phyloP scores from a whole-genome alignment of 192 early-diverging fungal species.

The Cetraspora pellucida region DNA sequence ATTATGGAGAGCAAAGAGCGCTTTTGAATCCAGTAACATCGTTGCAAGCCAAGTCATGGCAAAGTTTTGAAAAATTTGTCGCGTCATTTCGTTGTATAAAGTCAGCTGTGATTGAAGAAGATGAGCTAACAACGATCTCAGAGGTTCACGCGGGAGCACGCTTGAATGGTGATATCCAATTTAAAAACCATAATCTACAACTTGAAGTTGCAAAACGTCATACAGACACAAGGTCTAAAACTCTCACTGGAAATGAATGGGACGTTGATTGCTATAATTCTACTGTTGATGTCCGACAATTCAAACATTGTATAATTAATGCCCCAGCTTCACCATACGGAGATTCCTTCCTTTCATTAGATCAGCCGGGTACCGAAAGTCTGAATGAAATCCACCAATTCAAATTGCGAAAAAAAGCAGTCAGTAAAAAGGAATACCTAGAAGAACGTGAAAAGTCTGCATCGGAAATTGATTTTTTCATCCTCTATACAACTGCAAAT shows the following conservation, averaged over 20 bases:
- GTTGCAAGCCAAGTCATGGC: constrained; percentile 17
- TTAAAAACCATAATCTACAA: constrained; percentile 24
- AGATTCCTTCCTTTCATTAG: constrained; percentile 34
- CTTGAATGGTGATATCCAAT: constrained; percentile 23
- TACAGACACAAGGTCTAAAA: constrained; percentile 31
- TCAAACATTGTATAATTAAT: constrained; percentile 29
- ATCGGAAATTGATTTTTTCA: constrained; percentile 41
- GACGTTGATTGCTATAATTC: constrained; percentile 24
- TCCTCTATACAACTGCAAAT: constrained; percentile 35
- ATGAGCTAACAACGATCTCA: constrained; percentile 13
- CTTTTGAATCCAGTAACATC: neutral
- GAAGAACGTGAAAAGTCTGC: constrained; percentile 35
- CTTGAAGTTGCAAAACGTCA: constrained; percentile 26
- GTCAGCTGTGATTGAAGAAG: constrained; percentile 18
- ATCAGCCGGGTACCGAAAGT: constrained; percentile 9
- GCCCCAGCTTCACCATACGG: constrained; percentile 22
- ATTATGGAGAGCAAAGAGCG: constrained; percentile 20
- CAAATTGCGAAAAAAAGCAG: constrained; percentile 31
- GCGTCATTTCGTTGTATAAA: constrained; percentile 25
- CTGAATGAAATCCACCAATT: constrained; percentile 41
- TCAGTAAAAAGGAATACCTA: constrained; percentile 22
- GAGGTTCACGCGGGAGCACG: constrained; percentile 26
- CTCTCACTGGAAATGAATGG: constrained; percentile 8
- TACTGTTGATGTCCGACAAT: constrained; percentile 22
- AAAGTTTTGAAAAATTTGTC: constrained; percentile 25